Conservation (phyloP, 257 asterid genomes). For the Lycium barbarum region DNA sequence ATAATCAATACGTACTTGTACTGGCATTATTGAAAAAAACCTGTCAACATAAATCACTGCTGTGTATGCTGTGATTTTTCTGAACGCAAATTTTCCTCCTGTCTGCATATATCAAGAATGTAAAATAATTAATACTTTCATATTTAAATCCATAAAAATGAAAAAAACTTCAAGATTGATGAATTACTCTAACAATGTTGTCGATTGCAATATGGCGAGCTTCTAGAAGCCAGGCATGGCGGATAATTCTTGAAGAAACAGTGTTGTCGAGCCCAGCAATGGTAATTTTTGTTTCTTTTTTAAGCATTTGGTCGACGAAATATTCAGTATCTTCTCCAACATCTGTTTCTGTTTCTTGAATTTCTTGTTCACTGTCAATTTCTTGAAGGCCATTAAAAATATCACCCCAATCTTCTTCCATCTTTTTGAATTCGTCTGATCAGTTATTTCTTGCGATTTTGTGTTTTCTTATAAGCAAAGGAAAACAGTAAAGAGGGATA, state of each 20-base stretch:
- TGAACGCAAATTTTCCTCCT: neutral
- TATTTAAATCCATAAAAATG: no score
- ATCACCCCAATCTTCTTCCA: no score
- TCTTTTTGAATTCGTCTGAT: no score
- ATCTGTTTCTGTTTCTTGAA: no score
- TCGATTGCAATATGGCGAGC: neutral
- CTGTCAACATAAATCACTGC: slow-evolving; percentile 7
- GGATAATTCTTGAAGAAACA: neutral
- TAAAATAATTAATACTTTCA: neutral
- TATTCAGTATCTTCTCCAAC: neutral
- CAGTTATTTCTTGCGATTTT: no score
- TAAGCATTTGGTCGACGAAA: neutral
- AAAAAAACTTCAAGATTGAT: neutral
- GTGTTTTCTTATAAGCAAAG: no score
- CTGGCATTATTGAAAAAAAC: neutral
- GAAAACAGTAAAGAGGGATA: no score
- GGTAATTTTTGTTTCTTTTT: neutral
- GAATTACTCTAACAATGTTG: neutral
- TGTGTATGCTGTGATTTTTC: neutral
- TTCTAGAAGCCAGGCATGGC: neutral
- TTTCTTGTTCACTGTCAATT: no score
- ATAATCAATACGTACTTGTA: neutral
- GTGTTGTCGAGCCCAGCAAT: neutral
- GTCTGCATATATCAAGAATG: neutral
- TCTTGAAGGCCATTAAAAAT: no score